Percentiles rank a stretch among this genome's conserved stretches.
Conservation (phyloP, 441 rosid genomes). For the Gossypium laxum region DNA sequence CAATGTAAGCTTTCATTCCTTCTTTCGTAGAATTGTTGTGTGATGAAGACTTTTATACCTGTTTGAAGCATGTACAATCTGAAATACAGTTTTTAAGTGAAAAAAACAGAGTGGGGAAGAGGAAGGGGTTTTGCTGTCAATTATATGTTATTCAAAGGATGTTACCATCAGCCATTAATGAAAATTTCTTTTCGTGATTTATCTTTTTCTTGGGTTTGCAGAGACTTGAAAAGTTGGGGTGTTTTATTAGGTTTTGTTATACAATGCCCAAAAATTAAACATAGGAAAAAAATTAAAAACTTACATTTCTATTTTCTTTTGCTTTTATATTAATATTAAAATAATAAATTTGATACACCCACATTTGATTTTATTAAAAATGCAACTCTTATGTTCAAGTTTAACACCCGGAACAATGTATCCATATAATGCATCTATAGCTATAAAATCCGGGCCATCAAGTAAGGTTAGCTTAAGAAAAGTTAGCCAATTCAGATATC, state of each 20-base stretch:
- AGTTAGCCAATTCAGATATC: neutral
- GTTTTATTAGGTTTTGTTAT: neutral
- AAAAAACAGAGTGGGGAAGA: neutral
- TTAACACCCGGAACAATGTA: neutral
- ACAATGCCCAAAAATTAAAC: neutral
- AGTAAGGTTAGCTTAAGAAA: neutral
- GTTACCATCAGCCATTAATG: conserved; percentile 21
- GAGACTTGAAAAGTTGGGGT: neutral
- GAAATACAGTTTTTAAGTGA: conserved; percentile 8
- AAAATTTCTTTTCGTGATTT: conserved; percentile 7
- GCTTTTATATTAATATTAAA: neutral
- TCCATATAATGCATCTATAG: neutral
- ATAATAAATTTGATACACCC: neutral
- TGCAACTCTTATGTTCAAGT: neutral
- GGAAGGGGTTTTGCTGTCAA: conserved; percentile 4
- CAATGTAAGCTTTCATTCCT: conserved; percentile 9
- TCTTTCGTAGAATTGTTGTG: conserved; percentile 7
- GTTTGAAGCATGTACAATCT: conserved; percentile 14
- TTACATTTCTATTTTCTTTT: neutral
- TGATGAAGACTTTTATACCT: conserved; percentile 1
- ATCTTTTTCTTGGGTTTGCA: neutral
- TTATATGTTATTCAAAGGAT: conserved; percentile 15
- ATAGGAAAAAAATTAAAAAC: neutral
- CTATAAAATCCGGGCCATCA: neutral
- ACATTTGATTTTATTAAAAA: neutral